A percentile compares a stretch with the other conserved stretches of the same genome.
Conservation (phyloP, 2,329 filamentous ascomycete genomes). For the Stromatinia cepivora region DNA sequence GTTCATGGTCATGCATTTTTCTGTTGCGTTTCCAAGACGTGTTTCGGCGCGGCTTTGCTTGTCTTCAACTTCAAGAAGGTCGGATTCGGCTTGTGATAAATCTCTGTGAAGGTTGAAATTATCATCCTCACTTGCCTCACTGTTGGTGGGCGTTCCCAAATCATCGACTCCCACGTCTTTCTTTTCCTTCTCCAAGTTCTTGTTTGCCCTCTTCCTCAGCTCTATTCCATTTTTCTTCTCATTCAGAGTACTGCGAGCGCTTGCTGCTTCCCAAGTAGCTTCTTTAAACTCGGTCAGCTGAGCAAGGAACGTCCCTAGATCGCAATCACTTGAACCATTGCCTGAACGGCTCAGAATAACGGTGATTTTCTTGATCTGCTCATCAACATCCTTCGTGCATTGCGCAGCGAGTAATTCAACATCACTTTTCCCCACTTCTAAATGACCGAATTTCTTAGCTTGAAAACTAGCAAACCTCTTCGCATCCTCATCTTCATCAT, state of each 20-base stretch:
- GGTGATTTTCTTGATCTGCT: conserved; percentile 21
- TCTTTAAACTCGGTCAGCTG: conserved; percentile 21
- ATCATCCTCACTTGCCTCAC: not conserved
- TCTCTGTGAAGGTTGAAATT: not conserved
- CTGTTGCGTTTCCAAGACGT: conserved; percentile 12
- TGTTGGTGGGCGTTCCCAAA: not conserved
- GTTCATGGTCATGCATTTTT: conserved; percentile 7
- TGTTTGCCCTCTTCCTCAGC: conserved; percentile 1
- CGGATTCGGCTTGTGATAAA: not conserved
- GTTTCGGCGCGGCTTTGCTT: conserved; percentile 10
- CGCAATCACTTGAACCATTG: not conserved
- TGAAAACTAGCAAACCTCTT: conserved; percentile 24
- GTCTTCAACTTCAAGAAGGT: not conserved
- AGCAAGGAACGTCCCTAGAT: conserved; percentile 17
- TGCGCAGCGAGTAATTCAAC: conserved; percentile 21
- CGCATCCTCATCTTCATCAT: conserved; percentile 24
- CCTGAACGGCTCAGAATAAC: conserved; percentile 7
- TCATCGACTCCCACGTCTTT: conserved; percentile 11
- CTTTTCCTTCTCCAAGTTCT: conserved; percentile 12
- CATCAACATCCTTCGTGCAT: conserved; percentile 24
- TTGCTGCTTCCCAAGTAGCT: not conserved
- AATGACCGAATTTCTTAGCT: conserved; percentile 24
- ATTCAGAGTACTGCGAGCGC: not conserved
- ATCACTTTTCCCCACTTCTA: conserved; percentile 23
- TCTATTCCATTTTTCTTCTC: conserved; percentile 19